Base-by-base conservation (phyloP, 1,284 basidiomycete species). In the Ganoderma resinaceum region DNA sequence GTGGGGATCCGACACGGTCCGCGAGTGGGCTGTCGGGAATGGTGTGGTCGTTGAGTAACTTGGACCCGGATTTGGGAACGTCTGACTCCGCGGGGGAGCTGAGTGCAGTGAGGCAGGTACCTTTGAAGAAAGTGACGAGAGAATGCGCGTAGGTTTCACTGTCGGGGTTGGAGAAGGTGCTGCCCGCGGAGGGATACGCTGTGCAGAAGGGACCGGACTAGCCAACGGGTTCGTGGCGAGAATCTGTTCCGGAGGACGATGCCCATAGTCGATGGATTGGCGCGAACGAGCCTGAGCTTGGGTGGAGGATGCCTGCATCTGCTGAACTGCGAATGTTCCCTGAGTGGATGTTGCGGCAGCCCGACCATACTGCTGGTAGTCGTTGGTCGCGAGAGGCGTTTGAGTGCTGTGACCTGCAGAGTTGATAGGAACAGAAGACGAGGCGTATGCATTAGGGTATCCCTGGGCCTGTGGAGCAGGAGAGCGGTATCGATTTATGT, bases 401-500 rank as follows among this genome's bases (percentile, higher is more conserved):
- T 72, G 72, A 9, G 68, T 66, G 59, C 67, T 68, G 35, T 70
- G 64, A 61, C 67, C 55, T 59, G 62, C 72, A 37, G 70, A 72
- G 38, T 74, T 62, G 52, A 46, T 40, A 63, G 71, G 58, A 37
- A 62, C 58, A 40, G 70, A 63, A 33, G 69, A 69, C 20, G 71
- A 46, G 49, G 61, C 59, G n/a, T 72, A 61, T 23, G 68, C 63
- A 61, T 61, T 70, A 55, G 75, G 74, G 72, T 76, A 76, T 76
- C 73, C 69, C 38, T 71, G 43, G 31, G 76, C 66, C 38, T 71
- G 43, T 23, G 76, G 73, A 18, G 76, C 69, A 61, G 75, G 72
- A 58, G 76, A 75, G 40, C 77, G 78, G 74, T 78, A 78, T 78
- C 77, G 76, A 67, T 70, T 60, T 7, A 67, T 66, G 29, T 79